Base-by-base conservation (phyloP, 805 yeast species). In the Barnettozyma sp. region DNA sequence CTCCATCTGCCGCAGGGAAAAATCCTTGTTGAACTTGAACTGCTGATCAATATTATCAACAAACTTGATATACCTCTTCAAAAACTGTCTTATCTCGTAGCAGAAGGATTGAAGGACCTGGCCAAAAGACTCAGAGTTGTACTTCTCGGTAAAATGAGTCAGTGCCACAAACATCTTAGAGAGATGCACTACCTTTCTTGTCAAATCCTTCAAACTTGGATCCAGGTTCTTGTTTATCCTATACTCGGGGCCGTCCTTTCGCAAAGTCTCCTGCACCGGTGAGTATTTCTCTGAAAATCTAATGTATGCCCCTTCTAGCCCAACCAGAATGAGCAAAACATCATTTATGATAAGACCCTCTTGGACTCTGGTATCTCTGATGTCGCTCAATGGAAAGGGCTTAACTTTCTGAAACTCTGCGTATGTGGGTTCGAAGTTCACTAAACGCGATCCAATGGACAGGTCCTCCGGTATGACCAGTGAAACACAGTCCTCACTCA, bases 231-330 rank as follows among this genome's bases (percentile, higher is more conserved):
- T 80, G 27, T 82, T 78, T 18, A 86, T 71, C 42, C 75, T 70
- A 56, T 71, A 87, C 40, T 81, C 90, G 1, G 95, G 94, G 1
- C 94, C 94, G 11, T 54, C 55, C 4, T 80, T 58, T 29, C 70
- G 55, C 22, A 68, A 63, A 11, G 58, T 62, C 8, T 55, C 60
- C 9, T 44, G 25, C 13, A 36, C 30, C 0, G 78, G 76, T 47
- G 76, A 73, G 50, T 73, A 84, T 15, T 67, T 63, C 28, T 75
- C 81, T 22, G 78, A 69, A 52, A 71, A 85, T 29, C 87, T 63
- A 23, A 90, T 73, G 50, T 82, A 85, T 15, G 67, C 65, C 1
- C 97, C 97, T 55, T 87, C 95, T 19, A 70, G 58, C 0, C 94
- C 94, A 22, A 77, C 46, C 11, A 92, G 54, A 2, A 83, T 79